Conservation (phyloP, 1,284 basidiomycete genomes). For the Earliella scabrosa region DNA sequence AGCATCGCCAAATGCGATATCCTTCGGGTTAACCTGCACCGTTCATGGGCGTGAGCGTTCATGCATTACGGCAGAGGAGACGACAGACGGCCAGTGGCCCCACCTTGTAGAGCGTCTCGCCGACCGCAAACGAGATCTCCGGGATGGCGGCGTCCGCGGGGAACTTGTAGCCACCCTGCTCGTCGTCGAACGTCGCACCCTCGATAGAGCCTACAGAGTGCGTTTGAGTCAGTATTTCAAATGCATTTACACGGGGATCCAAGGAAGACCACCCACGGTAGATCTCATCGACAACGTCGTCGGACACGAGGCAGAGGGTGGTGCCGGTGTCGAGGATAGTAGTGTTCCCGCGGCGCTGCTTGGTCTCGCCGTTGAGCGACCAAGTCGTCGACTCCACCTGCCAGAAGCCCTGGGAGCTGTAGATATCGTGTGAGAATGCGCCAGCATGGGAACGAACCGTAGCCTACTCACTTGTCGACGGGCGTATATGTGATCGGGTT, state of each 20-base stretch:
- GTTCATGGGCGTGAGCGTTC: slow-evolving; percentile 13
- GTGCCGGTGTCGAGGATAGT: slow-evolving; percentile 48
- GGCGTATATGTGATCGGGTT: slow-evolving; percentile 33
- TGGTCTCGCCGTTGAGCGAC: slow-evolving; percentile 32
- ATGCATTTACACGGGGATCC: background rate
- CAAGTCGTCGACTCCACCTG: slow-evolving; percentile 34
- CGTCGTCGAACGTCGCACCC: slow-evolving; percentile 38
- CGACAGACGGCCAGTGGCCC: background rate
- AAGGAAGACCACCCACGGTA: slow-evolving; percentile 28
- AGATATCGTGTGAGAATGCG: background rate
- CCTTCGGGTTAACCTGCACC: slow-evolving; percentile 33
- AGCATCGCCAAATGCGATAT: slow-evolving; percentile 35
- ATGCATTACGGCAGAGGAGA: background rate
- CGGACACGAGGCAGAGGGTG: slow-evolving; percentile 38
- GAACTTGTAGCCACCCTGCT: slow-evolving; percentile 42
- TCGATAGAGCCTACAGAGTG: slow-evolving; percentile 25
- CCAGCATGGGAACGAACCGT: too few relatives aligned
- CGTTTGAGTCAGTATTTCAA: background rate
- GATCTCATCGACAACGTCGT: slow-evolving; percentile 36
- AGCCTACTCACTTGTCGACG: slow-evolving; percentile 36
- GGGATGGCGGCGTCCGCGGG: slow-evolving; percentile 37
- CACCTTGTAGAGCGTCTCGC: slow-evolving; percentile 35
- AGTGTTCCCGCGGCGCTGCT: slow-evolving; percentile 35
- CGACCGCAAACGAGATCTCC: slow-evolving; percentile 40
- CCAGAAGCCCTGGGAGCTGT: slow-evolving; percentile 41